Evolutionary conservation across 106 monocot genomes (phyloP), one percentile per base, ranked within the genome.

Genomic region (Acorus gramineus): DNA sequence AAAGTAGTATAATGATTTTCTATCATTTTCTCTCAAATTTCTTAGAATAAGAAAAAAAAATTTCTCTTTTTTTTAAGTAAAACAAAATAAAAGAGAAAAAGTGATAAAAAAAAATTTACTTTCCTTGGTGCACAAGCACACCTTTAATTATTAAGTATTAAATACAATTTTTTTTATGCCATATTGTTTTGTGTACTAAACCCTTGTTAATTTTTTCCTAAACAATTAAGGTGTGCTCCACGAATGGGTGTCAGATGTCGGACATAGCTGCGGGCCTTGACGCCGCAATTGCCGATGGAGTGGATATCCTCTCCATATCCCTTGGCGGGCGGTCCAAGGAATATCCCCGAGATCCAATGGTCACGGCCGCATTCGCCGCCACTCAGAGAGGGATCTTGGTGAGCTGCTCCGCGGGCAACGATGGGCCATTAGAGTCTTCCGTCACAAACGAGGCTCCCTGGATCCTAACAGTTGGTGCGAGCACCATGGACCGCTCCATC

Each of bases 321-420:
- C 64, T 84, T 3, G 79, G 84, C 8, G 72, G 48, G 3, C 53
- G 3, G 4, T 8, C 64, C 7, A 8, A 6, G 3, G 6, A 56
- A 8, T 73, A 69, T 54, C 14, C 61, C 49, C 4, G 8, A 3
- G 84, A 84, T 68, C 46, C 66, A 0, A 69, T 76, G 10, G 76
- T 79, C 8, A 69, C 74, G 2, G 85, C 67, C 2, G 47, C 76
- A 0, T 84, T 81, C 45, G 63, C 42, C 3, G 84, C 89, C 0
- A 49, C 73, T 3, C 55, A 73, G 53, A 78, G 68, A 44, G 84
- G 88, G 2, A 63, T 89, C 50, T 49, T 75, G 5, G 81, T 79
- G 6, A 76, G 67, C 61, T 79, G 73, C 28, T 68, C 89, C 0
- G 89, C 55, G 0, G 89, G 89, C 7, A 89, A 85, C 43, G 7